Evolutionary conservation across 352 stramenopile species (phyloP), one percentile per base, ranked within the genome.

Genomic region (Globisporangium mamillatum): DNA sequence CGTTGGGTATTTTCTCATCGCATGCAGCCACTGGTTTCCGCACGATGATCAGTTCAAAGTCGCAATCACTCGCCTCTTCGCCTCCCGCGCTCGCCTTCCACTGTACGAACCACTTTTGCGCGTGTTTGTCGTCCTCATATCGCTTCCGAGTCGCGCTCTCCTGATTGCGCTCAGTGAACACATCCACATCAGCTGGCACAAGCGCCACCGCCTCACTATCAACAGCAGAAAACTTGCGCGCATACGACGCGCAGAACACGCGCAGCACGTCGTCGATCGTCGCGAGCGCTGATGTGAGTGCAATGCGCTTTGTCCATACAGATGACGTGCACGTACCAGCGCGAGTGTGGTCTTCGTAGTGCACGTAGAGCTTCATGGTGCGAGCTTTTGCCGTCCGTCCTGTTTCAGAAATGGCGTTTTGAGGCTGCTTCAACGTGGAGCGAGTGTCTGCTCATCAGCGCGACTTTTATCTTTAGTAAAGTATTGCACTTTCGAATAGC

Each of bases 271-370:
- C 75, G 25, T 79, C 63, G 20, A 92, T 68, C 5, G 81, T 83
- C 20, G 66, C 41, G 54, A 65, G 48, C 58, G 69, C 61, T 14
- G 60, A 34, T 9, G 75, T 69, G 20, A 91, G 61, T 8, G 73
- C 81, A 22, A 92, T 32, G 18, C 84, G 81, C 67, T 82, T 88
- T 4, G 84, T 89, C 78, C 84, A 90, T 60, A 24, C 4, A 29
- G 22, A 46, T 5, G 54, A 24, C 25, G 38, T 36, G 27, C 27
- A 32, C 27, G 27, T 32, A 46, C 36, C 71, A 57, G 29, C 71
- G 64, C 27, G 56, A 18, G 41, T 25, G 5, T 29, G 41, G 18
- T 74, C 70, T 73, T 90, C 83, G 29, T 79, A 86, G 75, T 94
- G 86, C 60, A 94, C 76, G 70, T 92, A 92, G 16, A 93, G 70